These are phyloP conservation scores for Septoria linicola DNA, from an alignment of 2,329 filamentous ascomycete species.

Conservation along the genomic window DNA sequence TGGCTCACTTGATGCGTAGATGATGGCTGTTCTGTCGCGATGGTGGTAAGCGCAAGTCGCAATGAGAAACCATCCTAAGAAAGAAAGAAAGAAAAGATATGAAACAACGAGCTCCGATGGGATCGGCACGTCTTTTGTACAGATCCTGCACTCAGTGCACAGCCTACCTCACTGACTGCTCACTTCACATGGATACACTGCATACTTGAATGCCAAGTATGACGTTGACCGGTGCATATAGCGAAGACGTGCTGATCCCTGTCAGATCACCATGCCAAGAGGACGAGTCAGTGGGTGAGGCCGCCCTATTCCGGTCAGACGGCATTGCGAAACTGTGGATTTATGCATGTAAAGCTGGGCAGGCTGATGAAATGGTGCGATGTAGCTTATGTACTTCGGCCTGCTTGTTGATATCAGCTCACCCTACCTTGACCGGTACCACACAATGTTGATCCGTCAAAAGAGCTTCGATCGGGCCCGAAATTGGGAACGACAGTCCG, in stretches of 20 bases:
- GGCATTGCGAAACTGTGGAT: background rate
- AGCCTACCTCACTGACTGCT: slow-evolving; percentile 9
- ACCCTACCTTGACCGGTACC: background rate
- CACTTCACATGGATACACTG: slow-evolving; percentile 16
- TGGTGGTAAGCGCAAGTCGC: background rate
- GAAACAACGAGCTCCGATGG: background rate
- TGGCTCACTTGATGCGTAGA: background rate
- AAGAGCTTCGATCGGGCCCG: background rate
- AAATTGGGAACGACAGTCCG: background rate
- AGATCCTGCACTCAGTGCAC: slow-evolving; percentile 3
- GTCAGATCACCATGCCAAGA: background rate
- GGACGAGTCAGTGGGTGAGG: background rate
- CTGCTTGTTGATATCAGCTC: background rate
- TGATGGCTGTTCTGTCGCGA: background rate
- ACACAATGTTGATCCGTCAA: background rate
- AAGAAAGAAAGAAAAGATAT: slow-evolving; percentile 1
- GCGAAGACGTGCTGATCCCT: slow-evolving; percentile 9
- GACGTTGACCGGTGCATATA: slow-evolving; percentile 6
- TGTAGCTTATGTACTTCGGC: no score
- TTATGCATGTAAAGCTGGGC: background rate
- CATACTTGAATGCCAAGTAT: slow-evolving; percentile 3
- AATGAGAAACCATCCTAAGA: background rate
- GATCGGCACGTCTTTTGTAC: background rate
- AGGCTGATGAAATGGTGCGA: no score
- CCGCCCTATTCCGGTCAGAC: slow-evolving; percentile 6